A percentile compares a stretch with the other conserved stretches of the same genome.
These are phyloP conservation scores for Xylariaceae sp. DNA, from an alignment of 2,329 filamentous ascomycete species.

Conservation along the genomic window DNA sequence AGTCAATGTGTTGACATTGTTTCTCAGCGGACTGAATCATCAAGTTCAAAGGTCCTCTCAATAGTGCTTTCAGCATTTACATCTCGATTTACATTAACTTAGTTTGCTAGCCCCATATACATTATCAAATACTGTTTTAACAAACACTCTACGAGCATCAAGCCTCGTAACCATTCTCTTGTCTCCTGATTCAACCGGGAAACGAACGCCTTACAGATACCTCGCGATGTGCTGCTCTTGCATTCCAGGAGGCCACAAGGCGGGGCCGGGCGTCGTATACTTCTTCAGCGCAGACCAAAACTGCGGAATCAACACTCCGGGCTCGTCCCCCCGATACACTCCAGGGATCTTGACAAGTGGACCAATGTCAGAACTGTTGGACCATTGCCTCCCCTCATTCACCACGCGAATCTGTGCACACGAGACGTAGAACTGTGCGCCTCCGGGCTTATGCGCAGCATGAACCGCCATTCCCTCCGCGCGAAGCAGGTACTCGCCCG, in stretches of 20 bases:
- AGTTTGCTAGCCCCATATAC: too few species aligned
- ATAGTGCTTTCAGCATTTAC: too few species aligned
- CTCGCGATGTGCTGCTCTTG: slow-evolving; percentile 27
- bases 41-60: too few species aligned
- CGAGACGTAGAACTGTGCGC: slow-evolving; percentile 34
- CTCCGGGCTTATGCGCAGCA: slow-evolving; percentile 33
- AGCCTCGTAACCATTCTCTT: too few species aligned
- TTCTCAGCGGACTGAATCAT: too few species aligned
- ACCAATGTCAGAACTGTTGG: slow-evolving; percentile 1
- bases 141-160: too few species aligned
- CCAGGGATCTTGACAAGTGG: slow-evolving; percentile 32
- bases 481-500: slow-evolving; percentile 36
- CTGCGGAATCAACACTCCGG: slow-evolving; percentile 33
- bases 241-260: slow-evolving; percentile 30
- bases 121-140: too few species aligned
- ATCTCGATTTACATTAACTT: too few species aligned
- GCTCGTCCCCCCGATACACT: slow-evolving; percentile 28
- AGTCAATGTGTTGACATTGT: too few species aligned
- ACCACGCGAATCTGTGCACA: slow-evolving; percentile 32
- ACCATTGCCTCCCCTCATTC: neutral
- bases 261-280: slow-evolving; percentile 32
- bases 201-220: neutral
- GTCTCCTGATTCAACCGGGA: too few species aligned
- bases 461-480: slow-evolving; percentile 35
- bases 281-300: slow-evolving; percentile 34